Conservation (phyloP, 1,284 basidiomycete species). For the Cryptococcus sp. region DNA sequence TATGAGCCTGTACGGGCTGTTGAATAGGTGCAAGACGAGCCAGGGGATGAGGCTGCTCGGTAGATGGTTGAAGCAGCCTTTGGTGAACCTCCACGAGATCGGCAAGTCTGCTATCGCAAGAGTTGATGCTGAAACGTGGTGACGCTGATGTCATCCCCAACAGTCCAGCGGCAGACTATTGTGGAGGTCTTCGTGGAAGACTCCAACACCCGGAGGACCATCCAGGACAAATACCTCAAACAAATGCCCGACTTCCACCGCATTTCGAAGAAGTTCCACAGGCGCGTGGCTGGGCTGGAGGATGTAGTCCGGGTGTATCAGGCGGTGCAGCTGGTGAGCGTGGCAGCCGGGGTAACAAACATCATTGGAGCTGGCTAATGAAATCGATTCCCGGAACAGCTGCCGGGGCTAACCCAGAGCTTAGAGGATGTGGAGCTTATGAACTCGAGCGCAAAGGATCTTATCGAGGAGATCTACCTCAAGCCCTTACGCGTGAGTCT, state of each 20-base stretch:
- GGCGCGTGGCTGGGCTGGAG: slow-evolving; percentile 76
- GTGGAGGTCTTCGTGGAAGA: slow-evolving; percentile 86
- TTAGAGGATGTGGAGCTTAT: slow-evolving; percentile 52
- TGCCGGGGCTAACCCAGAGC: slow-evolving; percentile 69
- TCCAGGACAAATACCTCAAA: slow-evolving; percentile 83
- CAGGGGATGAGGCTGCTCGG: slow-evolving; percentile 89
- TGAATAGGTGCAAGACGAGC: slow-evolving; percentile 95
- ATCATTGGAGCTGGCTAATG: neutral
- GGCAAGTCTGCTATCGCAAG: slow-evolving; percentile 55
- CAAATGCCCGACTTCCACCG: slow-evolving; percentile 93
- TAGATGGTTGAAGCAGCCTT: slow-evolving; percentile 94
- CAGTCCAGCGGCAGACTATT: slow-evolving; percentile 77
- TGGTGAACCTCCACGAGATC: slow-evolving; percentile 92
- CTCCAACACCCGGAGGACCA: slow-evolving; percentile 62
- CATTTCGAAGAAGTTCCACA: slow-evolving; percentile 88
- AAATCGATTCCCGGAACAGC: slow-evolving; percentile 52
- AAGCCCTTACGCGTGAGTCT: slow-evolving; percentile 58
- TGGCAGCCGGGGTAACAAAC: neutral
- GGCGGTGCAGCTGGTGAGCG: slow-evolving; percentile 63
- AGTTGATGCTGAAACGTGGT: neutral
- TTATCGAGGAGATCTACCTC: slow-evolving; percentile 69
- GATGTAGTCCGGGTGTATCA: slow-evolving; percentile 97
- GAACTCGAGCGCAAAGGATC: slow-evolving; percentile 50
- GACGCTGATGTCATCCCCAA: neutral
- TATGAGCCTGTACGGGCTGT: slow-evolving; percentile 79